phyloP scores from a whole-genome alignment of 805 yeast genomes.

The Hanseniaspora taiwanica region DNA sequence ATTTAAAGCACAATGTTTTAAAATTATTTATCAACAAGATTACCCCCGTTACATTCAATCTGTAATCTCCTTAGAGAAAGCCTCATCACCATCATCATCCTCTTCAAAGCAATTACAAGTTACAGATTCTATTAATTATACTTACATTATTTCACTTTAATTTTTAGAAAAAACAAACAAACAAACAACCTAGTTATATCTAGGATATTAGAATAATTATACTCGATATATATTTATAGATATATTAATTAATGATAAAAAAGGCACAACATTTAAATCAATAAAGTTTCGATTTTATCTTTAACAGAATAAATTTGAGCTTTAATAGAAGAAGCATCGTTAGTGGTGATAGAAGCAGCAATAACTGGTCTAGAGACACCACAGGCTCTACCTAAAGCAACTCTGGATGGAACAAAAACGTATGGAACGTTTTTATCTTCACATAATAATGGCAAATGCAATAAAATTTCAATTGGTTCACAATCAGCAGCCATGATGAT shows the following conservation, averaged over 20 bases:
- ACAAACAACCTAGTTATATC: too few species aligned
- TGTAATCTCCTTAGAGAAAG: too few species aligned
- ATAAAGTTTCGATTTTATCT: slow-evolving; percentile 97
- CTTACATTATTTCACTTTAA: too few species aligned
- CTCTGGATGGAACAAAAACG: slow-evolving; percentile 96
- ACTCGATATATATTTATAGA: not conserved
- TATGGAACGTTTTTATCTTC: slow-evolving; percentile 99
- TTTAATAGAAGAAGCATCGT: slow-evolving; percentile 96
- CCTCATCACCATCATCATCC: too few species aligned
- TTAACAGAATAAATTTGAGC: slow-evolving; percentile 93
- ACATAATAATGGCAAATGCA: slow-evolving; percentile 93
- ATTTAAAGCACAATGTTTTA: too few species aligned
- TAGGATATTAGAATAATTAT: too few species aligned
- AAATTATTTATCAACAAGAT: too few species aligned
- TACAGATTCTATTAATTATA: too few species aligned
- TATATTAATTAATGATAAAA: not conserved
- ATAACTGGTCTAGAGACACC: slow-evolving; percentile 99
- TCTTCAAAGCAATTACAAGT: too few species aligned
- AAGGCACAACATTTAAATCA: slow-evolving; percentile 60
- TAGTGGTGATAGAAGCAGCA: slow-evolving; percentile 95
- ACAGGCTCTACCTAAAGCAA: slow-evolving; percentile 99
- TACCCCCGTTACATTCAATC: too few species aligned
- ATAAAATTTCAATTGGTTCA: slow-evolving; percentile 95
- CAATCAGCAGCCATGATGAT: slow-evolving; percentile 99
- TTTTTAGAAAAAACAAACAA: too few species aligned